A percentile compares a stretch with the other conserved stretches of the same genome.
Conservation (phyloP, 2,329 filamentous ascomycete genomes). For the Stemphylium beticola region DNA sequence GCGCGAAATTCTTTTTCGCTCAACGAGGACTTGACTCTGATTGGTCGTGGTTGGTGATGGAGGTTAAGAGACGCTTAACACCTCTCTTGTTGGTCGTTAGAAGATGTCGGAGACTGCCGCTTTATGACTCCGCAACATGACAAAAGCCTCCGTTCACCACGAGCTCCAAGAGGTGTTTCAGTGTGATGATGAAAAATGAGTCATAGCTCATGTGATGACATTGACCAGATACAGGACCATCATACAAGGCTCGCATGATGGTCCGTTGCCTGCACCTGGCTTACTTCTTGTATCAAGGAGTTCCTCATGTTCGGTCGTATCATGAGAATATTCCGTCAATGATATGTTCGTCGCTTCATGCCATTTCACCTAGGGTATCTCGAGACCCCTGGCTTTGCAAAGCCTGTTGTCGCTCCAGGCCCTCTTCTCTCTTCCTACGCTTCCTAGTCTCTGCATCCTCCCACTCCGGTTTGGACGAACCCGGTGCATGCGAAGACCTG, state of each 20-base stretch:
- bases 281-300: background rate
- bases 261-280: background rate
- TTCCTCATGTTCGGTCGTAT: background rate
- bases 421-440: slow-evolving; percentile 51
- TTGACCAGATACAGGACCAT: background rate
- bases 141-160: background rate
- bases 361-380: background rate
- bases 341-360: background rate
- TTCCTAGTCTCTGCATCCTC: slow-evolving; percentile 49
- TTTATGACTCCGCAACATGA: background rate
- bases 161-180: too few species aligned
- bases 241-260: background rate
- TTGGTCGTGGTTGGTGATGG: background rate
- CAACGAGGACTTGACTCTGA: background rate
- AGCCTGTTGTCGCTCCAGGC: slow-evolving; percentile 58
- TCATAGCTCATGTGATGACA: background rate
- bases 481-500: background rate
- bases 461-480: slow-evolving; percentile 42
- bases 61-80: background rate
- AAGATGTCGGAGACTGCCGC: background rate
- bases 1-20: background rate
- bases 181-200: background rate
- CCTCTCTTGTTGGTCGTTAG: too few species aligned
- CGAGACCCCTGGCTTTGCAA: slow-evolving; percentile 17
- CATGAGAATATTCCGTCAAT: slow-evolving; percentile 4